Base-by-base conservation (phyloP, 306 rosid species). In the Acacia crassicarpa region DNA sequence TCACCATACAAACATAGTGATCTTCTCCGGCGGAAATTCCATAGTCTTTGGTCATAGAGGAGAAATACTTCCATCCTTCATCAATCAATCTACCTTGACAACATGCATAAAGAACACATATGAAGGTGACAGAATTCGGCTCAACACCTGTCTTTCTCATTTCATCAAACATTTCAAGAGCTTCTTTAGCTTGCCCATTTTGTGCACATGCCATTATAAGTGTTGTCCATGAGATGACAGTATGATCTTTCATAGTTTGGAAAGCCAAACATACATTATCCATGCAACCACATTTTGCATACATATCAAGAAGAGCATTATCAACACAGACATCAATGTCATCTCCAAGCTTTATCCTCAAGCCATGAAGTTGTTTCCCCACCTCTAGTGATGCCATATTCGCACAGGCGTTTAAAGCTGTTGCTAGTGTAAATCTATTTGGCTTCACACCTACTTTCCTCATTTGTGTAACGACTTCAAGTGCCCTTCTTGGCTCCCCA, bases 301-400 rank as follows among this genome's bases (percentile, higher is more conserved):
- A 93, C 97, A 93, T 91, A 84, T 93, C 97, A 45, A 93, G 89
- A 74, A 91, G 80, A 45, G 97, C 94, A 58, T 93, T 93, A 80
- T 93, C 97, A 30, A 91, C 94, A 44, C 97, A 91, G 25, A 86
- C 81, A 85, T 93, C 97, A 32, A 90, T 78, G 16, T 86, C 91
- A 20, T 73, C 70, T 76, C 90, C 95, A 17, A 88, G 92, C 81
- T 91, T 88, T 74, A 89, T 87, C 86, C 91, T 89, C 88, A 93
- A 86, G 74, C 77, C 92, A 87, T 93, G 95, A 67, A 86, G 13
- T 78, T 91, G 91, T 82, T 87, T 88, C 76, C 97, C 97, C 83
- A 89, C 97, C 77, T 91, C 92, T 16, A 90, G 71, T 9, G 94
- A 90, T 56, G 91, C 79, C 84, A 90, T 80, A 85, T 75, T 85